Percentiles rank a stretch among this genome's conserved stretches.
phyloP scores from a whole-genome alignment of 75 land plant species.

The Selaginella moellendorffii region DNA sequence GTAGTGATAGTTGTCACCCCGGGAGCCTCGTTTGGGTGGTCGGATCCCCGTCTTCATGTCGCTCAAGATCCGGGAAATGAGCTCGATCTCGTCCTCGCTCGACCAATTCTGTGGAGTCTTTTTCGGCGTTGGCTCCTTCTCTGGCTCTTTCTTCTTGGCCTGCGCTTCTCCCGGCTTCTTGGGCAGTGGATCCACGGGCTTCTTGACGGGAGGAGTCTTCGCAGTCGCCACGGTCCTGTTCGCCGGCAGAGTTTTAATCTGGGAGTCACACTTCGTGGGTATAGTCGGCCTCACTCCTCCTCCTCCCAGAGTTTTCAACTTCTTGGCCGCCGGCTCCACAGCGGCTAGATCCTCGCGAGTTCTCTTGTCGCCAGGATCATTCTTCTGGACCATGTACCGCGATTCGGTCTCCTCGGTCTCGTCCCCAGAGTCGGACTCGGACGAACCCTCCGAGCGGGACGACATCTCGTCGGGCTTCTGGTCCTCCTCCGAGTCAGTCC shows the following conservation, averaged over 20 bases:
- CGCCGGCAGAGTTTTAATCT: background rate
- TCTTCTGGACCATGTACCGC: background rate
- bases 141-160: background rate
- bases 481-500: background rate
- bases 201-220: background rate
- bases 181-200: background rate
- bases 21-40: background rate
- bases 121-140: background rate
- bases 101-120: constrained; percentile 1
- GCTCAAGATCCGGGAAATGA: background rate
- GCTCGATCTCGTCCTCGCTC: background rate
- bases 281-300: background rate
- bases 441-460: background rate
- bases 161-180: background rate
- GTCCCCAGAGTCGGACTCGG: background rate
- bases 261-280: background rate
- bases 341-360: background rate
- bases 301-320: background rate
- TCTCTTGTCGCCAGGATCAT: background rate
- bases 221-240: background rate
- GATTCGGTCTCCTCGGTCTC: background rate
- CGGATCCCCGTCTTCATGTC: background rate
- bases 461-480: background rate
- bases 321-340: background rate
- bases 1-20: constrained; percentile 4